Base-by-base conservation (phyloP, 2,329 filamentous ascomycete species). In the Sphaerulina populicola region DNA sequence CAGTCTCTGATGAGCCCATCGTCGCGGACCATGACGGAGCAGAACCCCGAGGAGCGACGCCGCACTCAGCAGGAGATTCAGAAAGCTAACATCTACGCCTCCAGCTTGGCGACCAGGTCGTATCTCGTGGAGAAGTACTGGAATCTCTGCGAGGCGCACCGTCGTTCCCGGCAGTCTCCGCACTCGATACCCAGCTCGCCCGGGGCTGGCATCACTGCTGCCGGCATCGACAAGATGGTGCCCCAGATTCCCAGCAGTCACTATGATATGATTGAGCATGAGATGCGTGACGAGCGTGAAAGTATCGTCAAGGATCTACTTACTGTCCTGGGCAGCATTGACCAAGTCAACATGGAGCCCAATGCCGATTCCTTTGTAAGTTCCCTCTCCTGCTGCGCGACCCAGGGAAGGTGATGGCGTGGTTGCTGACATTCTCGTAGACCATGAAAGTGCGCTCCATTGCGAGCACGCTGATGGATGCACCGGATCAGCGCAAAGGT, bases 71-170 rank as follows among this genome's bases (percentile, higher is more conserved):
- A 83, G 58, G 89, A 94, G 69, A 93, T 95, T 29, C 88, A 94
- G 66, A 94, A 94, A 66, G 86, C 88, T 6, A 94, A 94, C 66
- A 86, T 95, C 36, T 88, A 91, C 64, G 81, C 83, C 2, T 91
- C 85, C 5, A 85, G 89, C 62, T 74, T 95, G 8, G 82, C 83
- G 2, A 94, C 88, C 0, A 78, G 89, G 21, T 91, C 86, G 0
- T 90, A 88, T 65, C 81, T 91, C 51, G 87, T 94, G 0, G 88
- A 94, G 66, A 84, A 89, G 57, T 94, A 91, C 69, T 88, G 88
- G 67, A 82, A 82, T 60, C 74, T 93, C 1, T 80, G 82, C 35
- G 85, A 89, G 47, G 79, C 82, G 1, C 79, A 83, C 45, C 60
- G 61, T 21, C 53, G 64, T 18, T 52, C 58, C 6, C 54, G 57